These are phyloP conservation scores for Microsporum ferrugineum DNA, from an alignment of 2,329 filamentous ascomycete genomes.

Conservation along the genomic window DNA sequence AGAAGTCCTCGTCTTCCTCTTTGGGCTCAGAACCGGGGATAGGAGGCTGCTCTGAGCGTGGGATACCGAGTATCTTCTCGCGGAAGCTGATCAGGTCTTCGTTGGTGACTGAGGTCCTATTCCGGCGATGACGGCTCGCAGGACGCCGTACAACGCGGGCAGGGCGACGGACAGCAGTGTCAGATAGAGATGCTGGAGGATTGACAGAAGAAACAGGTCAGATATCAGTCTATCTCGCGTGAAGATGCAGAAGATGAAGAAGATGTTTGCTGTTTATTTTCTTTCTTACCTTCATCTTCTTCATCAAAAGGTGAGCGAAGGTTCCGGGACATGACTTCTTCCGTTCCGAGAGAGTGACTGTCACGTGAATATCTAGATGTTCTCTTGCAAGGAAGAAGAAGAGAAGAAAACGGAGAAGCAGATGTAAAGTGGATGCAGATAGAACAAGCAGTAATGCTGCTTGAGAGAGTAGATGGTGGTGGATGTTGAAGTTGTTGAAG, in stretches of 20 bases:
- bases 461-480: background rate
- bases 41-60: constrained; percentile 1
- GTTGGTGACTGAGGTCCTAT: constrained; percentile 11
- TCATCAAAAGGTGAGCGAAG: background rate
- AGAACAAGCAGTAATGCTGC: background rate
- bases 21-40: background rate
- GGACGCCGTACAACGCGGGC: constrained; percentile 2
- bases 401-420: background rate
- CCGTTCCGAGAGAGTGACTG: background rate
- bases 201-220: background rate
- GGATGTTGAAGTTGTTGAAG: background rate
- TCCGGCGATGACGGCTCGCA: constrained; percentile 14
- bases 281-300: background rate
- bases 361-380: constrained; percentile 4
- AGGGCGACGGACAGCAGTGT: background rate
- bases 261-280: background rate
- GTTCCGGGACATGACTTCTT: constrained; percentile 1
- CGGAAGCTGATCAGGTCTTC: constrained; percentile 15
- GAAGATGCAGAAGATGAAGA: background rate
- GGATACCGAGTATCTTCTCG: constrained; percentile 12
- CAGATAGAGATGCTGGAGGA: background rate
- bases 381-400: background rate
- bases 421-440: background rate
- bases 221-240: background rate
- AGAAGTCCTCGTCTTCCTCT: constrained; percentile 21